Percentiles rank a stretch among this genome's conserved stretches.
Conservation (phyloP, 495 filamentous ascomycete species). For the Aspergillus affinis region DNA sequence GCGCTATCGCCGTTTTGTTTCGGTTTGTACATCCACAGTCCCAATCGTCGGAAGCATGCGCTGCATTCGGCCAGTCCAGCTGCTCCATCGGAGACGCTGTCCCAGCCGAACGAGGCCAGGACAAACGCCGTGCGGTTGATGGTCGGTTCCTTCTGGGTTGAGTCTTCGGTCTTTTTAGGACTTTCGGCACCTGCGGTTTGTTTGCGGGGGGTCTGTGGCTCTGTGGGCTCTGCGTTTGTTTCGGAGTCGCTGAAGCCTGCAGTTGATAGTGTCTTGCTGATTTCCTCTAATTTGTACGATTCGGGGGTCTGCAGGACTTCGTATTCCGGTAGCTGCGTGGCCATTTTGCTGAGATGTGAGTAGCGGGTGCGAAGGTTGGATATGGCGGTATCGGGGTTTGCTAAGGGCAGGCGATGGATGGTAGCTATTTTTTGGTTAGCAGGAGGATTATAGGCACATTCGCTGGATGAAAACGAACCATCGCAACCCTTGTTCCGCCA, state of each 20-base stretch:
- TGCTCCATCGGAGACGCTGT: slow-evolving; percentile 62
- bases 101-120: slow-evolving; percentile 86
- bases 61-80: slow-evolving; percentile 73
- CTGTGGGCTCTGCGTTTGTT: slow-evolving; percentile 12
- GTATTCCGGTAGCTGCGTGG: slow-evolving; percentile 49
- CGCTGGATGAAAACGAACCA: slow-evolving; percentile 47
- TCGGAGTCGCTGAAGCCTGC: slow-evolving; percentile 27
- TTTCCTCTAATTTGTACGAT: slow-evolving; percentile 35
- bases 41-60: slow-evolving; percentile 83
- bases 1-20: slow-evolving; percentile 54
- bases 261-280: slow-evolving; percentile 33
- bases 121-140: slow-evolving; percentile 67
- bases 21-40: slow-evolving; percentile 88
- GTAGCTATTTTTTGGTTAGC: slow-evolving; percentile 37
- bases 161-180: slow-evolving; percentile 13
- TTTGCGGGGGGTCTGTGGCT: slow-evolving; percentile 9
- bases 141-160: slow-evolving; percentile 13
- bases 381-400: slow-evolving; percentile 57
- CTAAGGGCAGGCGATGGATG: slow-evolving; percentile 57
- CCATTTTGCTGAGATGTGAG: slow-evolving; percentile 48
- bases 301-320: slow-evolving; percentile 48
- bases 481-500: slow-evolving; percentile 86
- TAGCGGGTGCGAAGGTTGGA: slow-evolving; percentile 60
- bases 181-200: not conserved
- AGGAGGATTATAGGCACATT: not conserved